Evolutionary conservation across 352 stramenopile species (phyloP), one percentile per base, ranked within the genome.

Genomic region (Pythium utonaiense): DNA sequence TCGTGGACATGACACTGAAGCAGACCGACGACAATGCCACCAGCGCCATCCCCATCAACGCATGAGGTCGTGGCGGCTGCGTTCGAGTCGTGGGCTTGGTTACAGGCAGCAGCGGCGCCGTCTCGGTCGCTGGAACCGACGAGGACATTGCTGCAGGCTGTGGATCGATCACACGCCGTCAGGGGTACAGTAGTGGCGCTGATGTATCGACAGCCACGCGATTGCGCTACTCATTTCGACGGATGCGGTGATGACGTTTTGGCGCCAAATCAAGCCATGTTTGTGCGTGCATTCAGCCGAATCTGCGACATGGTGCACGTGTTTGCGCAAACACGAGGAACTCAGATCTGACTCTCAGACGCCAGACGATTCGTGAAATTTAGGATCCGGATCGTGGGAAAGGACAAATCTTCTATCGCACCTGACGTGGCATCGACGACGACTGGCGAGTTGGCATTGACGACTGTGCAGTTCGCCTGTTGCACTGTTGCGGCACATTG

Each of bases 1-100:
- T 38, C 13, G 57, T 64, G 10, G 67, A 74, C 63, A 74, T 67
- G 45, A 59, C 53, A 38, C 67, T 71, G 38, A 74, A 74, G 31
- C 51, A 63, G 7, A 74, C 48, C 10, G 62, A 59, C n/a, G 67
- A 71, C 0, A 66, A n/a, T 3, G 63, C 62, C 3, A 71, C 61
- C 5, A 67, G 21, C 21, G 33, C 50, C 33, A 73, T 53, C 17
- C 65, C 65, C 24, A 66, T 13, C 19, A 66, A 27, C 30, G 58
- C 27, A 60, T 66, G 58, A 24, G 57, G 47, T 24, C 57, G 57
- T 21, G 22, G 17, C n/a, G 42, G n/a, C 30, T 21, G 19, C n/a
- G 14, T 9, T 1, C n/a, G 24, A 8, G 19, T 24, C 6, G 47
- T 54, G 1, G 6, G 30, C n/a, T 53, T 7, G 22, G 24, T 34